phyloP scores from a whole-genome alignment of 306 rosid genomes.

The Gleditsia sinensis region DNA sequence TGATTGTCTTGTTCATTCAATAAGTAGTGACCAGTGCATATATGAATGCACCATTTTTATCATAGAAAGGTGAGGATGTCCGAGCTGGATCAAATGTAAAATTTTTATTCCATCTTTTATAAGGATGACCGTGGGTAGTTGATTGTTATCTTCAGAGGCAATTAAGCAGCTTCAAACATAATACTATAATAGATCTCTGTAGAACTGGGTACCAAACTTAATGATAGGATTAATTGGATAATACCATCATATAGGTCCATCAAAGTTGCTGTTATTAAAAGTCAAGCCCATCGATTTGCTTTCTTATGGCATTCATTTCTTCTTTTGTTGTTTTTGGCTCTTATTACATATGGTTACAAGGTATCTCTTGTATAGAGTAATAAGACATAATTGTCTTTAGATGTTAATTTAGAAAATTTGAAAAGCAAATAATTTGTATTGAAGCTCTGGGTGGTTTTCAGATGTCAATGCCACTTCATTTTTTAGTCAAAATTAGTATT shows the following conservation, averaged over 20 bases:
- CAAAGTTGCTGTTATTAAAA: neutral
- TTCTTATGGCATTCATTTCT: neutral
- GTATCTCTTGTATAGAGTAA: neutral
- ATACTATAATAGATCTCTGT: neutral
- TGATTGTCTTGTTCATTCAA: neutral
- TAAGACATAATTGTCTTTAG: neutral
- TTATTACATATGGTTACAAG: neutral
- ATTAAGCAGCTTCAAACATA: neutral
- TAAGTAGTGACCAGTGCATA: neutral
- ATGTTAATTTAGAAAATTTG: neutral
- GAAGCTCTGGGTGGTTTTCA: neutral
- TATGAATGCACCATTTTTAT: neutral
- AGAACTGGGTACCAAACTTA: neutral
- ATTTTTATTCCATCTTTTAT: neutral
- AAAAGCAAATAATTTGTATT: neutral
- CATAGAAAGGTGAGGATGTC: neutral
- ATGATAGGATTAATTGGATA: neutral
- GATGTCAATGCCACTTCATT: neutral
- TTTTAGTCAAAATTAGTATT: neutral
- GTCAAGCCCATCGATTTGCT: neutral
- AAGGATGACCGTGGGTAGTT: neutral
- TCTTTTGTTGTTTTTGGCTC: neutral
- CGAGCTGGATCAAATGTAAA: neutral
- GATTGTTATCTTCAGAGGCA: neutral
- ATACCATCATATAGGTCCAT: neutral